Conservation (phyloP, 805 yeast species). For the Ogataea zsoltii region DNA sequence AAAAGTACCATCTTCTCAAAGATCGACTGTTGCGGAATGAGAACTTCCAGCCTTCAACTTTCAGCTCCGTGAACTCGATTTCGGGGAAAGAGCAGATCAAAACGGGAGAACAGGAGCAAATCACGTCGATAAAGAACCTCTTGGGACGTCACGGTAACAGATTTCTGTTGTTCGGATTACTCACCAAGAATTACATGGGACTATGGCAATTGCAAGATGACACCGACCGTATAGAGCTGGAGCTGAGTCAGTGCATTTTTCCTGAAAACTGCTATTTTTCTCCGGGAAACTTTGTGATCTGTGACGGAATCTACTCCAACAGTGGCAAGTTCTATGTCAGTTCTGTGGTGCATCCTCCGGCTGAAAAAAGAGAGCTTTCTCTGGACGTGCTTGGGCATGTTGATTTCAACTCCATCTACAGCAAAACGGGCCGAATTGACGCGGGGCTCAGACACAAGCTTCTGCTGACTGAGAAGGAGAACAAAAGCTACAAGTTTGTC, state of each 20-base stretch:
- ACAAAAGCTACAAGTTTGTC: slow-evolving; percentile 57
- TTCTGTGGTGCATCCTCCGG: slow-evolving; percentile 83
- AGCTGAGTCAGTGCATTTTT: slow-evolving; percentile 60
- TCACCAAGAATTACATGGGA: slow-evolving; percentile 64
- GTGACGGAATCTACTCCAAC: slow-evolving; percentile 82
- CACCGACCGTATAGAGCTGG: slow-evolving; percentile 70
- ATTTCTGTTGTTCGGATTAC: slow-evolving; percentile 77
- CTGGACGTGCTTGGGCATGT: slow-evolving; percentile 74
- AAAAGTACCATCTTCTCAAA: slow-evolving; percentile 60
- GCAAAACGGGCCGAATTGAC: slow-evolving; percentile 54
- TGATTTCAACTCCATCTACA: slow-evolving; percentile 51
- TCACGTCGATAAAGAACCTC: slow-evolving; percentile 79
- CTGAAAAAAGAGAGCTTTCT: slow-evolving; percentile 69
- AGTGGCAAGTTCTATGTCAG: slow-evolving; percentile 72
- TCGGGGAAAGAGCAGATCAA: slow-evolving; percentile 26
- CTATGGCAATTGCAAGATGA: slow-evolving; percentile 80
- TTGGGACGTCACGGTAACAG: slow-evolving; percentile 79
- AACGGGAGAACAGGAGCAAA: slow-evolving; percentile 28
- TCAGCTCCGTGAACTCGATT: slow-evolving; percentile 45
- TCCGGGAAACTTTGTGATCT: slow-evolving; percentile 74
- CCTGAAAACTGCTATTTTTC: slow-evolving; percentile 66
- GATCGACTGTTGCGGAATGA: slow-evolving; percentile 80
- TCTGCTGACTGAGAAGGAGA: slow-evolving; percentile 54
- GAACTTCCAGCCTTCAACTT: slow-evolving; percentile 57
- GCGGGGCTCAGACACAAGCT: slow-evolving; percentile 56